Evolutionary conservation across 176 grass and related monocot genomes (phyloP).

Genomic region (Alloteropsis semialata): DNA sequence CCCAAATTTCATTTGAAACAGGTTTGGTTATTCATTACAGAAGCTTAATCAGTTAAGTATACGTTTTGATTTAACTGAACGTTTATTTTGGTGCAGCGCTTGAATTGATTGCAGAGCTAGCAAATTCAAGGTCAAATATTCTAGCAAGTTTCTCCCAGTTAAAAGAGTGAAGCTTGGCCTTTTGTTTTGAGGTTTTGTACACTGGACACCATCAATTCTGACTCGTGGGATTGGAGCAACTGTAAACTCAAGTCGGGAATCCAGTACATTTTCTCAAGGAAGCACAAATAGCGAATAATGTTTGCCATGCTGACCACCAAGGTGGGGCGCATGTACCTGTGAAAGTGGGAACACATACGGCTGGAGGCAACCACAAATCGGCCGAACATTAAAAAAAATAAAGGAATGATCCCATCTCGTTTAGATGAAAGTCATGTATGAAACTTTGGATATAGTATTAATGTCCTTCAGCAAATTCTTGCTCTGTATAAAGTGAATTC

Average conservation of each 20-base stretch:
- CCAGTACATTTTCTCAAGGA: neutral
- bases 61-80: constrained; percentile 14
- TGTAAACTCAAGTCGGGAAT: neutral
- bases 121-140: constrained; percentile 56
- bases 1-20: constrained; percentile 92
- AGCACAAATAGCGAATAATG: neutral
- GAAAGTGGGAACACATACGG: no score
- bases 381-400: no score
- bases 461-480: no score
- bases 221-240: neutral
- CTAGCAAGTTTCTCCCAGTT: constrained; percentile 49
- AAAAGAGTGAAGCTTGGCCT: constrained; percentile 25
- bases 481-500: no score
- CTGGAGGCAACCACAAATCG: no score
- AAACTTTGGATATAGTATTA: no score
- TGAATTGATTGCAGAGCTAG: constrained; percentile 57
- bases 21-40: constrained; percentile 40
- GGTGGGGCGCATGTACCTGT: no score
- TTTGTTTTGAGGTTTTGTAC: neutral
- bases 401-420: no score
- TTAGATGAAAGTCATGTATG: no score
- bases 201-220: neutral
- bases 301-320: no score
- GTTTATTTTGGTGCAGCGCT: constrained; percentile 60
- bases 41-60: neutral